Evolutionary conservation across 331 rosid genomes (phyloP).

Genomic region (Phaseolus coccineus): DNA sequence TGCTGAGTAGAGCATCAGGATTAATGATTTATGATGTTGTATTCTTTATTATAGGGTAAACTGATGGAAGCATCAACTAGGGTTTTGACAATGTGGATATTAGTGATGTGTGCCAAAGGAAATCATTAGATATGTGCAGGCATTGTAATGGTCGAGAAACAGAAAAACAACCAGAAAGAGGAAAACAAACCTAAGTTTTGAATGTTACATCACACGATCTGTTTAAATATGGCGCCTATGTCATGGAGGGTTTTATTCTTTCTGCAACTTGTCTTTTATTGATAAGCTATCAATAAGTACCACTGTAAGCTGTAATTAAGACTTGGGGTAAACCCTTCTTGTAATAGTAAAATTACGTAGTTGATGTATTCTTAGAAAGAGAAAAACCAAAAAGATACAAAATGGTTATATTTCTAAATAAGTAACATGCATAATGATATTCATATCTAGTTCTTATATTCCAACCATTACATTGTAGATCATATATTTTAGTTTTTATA

Average conservation of each 20-base stretch:
- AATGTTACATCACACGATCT: not conserved
- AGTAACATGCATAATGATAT: not conserved
- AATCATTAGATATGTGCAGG: not conserved
- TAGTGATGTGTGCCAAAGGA: not conserved
- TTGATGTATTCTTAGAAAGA: not conserved
- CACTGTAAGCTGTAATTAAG: not conserved
- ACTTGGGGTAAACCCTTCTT: not conserved
- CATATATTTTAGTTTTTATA: not conserved
- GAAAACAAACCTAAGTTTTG: not conserved
- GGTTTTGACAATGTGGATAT: not conserved
- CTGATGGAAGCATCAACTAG: conserved; percentile 4
- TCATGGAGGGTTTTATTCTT: not conserved
- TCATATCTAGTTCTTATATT: not conserved
- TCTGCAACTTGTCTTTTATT: not conserved
- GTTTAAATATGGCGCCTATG: not conserved
- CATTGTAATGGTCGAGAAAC: not conserved
- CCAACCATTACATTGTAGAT: not conserved
- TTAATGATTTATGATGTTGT: not conserved
- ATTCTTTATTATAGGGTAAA: not conserved
- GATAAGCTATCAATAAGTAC: not conserved
- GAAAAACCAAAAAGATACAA: not conserved
- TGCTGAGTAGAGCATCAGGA: not conserved
- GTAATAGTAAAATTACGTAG: not conserved
- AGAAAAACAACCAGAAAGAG: not conserved
- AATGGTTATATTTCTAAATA: not conserved